Evolutionary conservation across 2,329 filamentous ascomycete species (phyloP).

Genomic region (Arthroderma sp.): DNA sequence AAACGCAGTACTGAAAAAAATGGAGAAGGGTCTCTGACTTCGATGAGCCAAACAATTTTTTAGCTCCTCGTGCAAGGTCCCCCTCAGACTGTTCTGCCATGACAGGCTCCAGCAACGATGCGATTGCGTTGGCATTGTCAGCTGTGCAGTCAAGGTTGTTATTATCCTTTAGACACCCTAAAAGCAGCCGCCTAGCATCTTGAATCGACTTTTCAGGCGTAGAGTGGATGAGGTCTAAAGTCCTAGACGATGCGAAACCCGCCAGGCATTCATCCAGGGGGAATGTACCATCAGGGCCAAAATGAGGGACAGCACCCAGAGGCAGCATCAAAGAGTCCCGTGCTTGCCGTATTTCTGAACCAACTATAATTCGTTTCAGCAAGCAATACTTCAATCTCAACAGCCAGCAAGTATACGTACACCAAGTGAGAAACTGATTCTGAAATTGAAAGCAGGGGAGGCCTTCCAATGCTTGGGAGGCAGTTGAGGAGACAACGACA

Average conservation of each 20-base stretch:
- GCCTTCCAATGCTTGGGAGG: neutral
- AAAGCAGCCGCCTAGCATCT: conserved; percentile 3
- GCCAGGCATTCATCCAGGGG: neutral
- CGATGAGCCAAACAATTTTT: conserved; percentile 10
- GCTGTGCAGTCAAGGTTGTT: neutral
- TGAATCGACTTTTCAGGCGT: neutral
- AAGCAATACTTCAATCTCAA: neutral
- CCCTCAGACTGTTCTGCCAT: conserved; percentile 11
- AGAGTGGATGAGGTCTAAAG: neutral
- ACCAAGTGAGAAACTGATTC: neutral
- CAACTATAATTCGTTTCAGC: conserved; percentile 1
- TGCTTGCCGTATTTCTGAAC: neutral
- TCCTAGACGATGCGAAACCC: neutral
- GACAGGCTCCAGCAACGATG: conserved; percentile 9
- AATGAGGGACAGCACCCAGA: neutral
- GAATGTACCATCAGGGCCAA: neutral
- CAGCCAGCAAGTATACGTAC: conserved; percentile 1
- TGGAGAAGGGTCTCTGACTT: conserved; percentile 10
- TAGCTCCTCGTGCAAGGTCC: conserved; percentile 8
- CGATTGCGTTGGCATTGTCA: conserved; percentile 2
- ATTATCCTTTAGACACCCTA: neutral
- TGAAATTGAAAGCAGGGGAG: conserved; percentile 3
- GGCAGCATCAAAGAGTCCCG: neutral
- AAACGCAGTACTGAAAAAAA: conserved; percentile 11
- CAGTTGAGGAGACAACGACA: neutral